These are phyloP conservation scores for Omphalea diandra DNA, from an alignment of 441 rosid genomes.

Conservation along the genomic window DNA sequence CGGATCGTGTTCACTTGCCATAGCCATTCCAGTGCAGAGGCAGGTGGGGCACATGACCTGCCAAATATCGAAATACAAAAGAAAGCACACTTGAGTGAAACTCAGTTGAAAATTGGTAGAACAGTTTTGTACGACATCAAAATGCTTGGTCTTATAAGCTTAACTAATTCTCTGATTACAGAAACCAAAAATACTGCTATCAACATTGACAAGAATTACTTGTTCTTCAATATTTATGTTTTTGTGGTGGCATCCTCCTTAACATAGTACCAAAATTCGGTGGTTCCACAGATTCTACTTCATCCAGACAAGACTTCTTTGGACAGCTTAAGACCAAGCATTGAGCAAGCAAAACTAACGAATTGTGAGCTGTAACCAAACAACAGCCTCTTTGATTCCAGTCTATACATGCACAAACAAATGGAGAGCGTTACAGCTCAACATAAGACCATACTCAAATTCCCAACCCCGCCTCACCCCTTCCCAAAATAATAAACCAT, in stretches of 20 bases:
- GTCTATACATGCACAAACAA: too few species aligned
- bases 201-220: background rate
- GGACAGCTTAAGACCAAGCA: background rate
- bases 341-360: background rate
- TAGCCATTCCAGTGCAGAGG: conserved; percentile 97
- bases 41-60: conserved; percentile 99
- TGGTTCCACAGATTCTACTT: background rate
- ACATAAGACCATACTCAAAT: background rate
- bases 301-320: background rate
- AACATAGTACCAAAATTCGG: background rate
- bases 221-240: background rate
- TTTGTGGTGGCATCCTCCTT: background rate
- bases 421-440: too few species aligned
- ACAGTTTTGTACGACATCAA: background rate
- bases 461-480: background rate
- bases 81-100: background rate
- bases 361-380: background rate
- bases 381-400: background rate
- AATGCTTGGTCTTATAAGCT: background rate
- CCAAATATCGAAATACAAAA: conserved; percentile 3
- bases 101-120: background rate
- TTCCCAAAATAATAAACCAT: too few species aligned
- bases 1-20: conserved; percentile 99
- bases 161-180: background rate
- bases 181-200: background rate